Conservation (phyloP, 441 rosid genomes). For the Breynia disticha region DNA sequence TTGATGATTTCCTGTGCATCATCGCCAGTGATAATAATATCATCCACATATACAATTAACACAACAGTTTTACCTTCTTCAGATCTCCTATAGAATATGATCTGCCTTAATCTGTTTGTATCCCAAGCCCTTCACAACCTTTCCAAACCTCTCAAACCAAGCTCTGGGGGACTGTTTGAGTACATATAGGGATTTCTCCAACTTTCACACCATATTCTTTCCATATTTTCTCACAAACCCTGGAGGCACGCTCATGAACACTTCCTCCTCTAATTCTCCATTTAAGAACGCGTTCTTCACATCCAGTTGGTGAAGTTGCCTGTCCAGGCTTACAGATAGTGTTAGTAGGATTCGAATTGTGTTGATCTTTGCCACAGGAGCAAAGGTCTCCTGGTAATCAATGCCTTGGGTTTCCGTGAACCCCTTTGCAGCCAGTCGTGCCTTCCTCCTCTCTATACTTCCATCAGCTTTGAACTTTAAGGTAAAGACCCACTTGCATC, state of each 20-base stretch:
- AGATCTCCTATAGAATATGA: no score
- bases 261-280: neutral
- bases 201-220: neutral
- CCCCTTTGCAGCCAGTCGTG: neutral
- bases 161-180: neutral
- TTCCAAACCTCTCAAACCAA: neutral
- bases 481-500: neutral
- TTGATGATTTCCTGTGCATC: no score
- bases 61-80: no score
- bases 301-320: slow-evolving; percentile 5
- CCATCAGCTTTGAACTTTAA: neutral
- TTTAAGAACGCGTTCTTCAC: slow-evolving; percentile 4
- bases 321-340: neutral
- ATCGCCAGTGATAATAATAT: no score
- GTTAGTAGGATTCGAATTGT: neutral
- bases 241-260: neutral
- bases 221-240: neutral
- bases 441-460: neutral
- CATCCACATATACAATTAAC: no score
- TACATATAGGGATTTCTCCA: neutral
- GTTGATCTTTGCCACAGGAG: slow-evolving; percentile 1
- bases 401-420: slow-evolving; percentile 1
- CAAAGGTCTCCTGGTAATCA: slow-evolving; percentile 6
- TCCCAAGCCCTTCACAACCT: no score
- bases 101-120: no score